Evolutionary conservation across 2,329 filamentous ascomycete species (phyloP), one percentile per base, ranked within the genome.

Genomic region (Aureobasidium sp.): DNA sequence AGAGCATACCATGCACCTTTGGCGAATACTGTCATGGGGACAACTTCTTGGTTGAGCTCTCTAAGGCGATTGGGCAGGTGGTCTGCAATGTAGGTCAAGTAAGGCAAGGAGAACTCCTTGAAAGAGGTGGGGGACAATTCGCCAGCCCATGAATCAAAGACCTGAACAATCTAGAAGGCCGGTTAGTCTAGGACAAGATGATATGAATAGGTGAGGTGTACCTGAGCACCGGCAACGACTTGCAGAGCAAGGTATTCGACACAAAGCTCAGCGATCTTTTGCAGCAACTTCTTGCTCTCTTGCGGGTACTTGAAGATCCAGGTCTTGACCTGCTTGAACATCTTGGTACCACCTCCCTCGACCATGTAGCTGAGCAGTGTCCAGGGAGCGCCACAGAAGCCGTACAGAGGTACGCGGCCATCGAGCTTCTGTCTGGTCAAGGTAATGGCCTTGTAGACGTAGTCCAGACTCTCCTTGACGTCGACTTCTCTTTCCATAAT

Each of bases 361-460:
- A 97, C 91, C 94, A 99, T 99, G 79, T 99, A 99, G 79, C 93
- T 96, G 71, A 99, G 83, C 64, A 99, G 77, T 2, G 94, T 99
- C 91, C 94, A 99, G 0, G 94, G 94, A 8, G 94, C 92, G 61
- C 94, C 94, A 70, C 92, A 97, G 79, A 99, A 99, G 39, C 94
- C 94, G 73, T 96, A 95, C 67, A 99, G 78, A 6, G 94, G 94
- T 36, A 99, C 94, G 49, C 91, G 83, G 0, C 94, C 94, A 52
- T 87, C 82, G 58, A 99, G 78, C 80, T 96, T 97, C 74, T 90
- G 83, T 68, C 94, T 83, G 29, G 94, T 97, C 70, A 97, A 75
- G 0, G 91, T 95, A 66, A 99, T 95, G 20, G 93, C 94, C 71
- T 92, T 87, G 82, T 97, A 99, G 14, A 99, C 94, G 73, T 99